Conservation (phyloP, 768 basidiomycete genomes). For the Mycena galopus region DNA sequence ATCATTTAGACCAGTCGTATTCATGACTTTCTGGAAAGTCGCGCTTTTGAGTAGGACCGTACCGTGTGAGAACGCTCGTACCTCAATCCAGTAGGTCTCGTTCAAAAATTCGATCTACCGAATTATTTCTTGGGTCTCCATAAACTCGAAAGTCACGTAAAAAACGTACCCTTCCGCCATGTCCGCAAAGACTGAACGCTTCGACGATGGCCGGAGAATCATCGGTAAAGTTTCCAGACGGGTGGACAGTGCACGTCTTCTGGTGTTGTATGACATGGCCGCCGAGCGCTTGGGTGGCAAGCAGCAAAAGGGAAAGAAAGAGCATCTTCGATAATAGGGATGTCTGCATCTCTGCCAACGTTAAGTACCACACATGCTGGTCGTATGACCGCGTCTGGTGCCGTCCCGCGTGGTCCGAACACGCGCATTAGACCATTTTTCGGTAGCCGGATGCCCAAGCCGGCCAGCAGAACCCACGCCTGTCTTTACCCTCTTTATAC, state of each 20-base stretch:
- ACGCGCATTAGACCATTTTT: too few relatives aligned
- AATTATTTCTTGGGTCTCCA: neutral
- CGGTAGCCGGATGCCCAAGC: too few relatives aligned
- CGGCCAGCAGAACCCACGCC: too few relatives aligned
- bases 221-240: slow-evolving; percentile 39
- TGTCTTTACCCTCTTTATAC: too few relatives aligned
- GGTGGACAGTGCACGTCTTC: slow-evolving; percentile 36
- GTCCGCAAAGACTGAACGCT: slow-evolving; percentile 36
- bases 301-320: neutral
- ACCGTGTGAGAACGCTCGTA: too few relatives aligned
- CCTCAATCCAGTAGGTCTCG: slow-evolving; percentile 50
- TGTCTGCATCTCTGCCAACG: neutral
- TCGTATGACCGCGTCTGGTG: neutral
- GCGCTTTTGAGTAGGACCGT: too few relatives aligned
- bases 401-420: too few relatives aligned
- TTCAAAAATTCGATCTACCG: slow-evolving; percentile 44
- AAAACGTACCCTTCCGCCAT: slow-evolving; percentile 9
- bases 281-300: neutral
- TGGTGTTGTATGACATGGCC: slow-evolving; percentile 16
- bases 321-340: slow-evolving; percentile 12
- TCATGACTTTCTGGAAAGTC: slow-evolving; percentile 38
- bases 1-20: slow-evolving; percentile 50
- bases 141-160: neutral
- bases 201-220: slow-evolving; percentile 42
- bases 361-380: neutral